These are phyloP conservation scores for Colletotrichum cordylinicola DNA, from an alignment of 2,329 filamentous ascomycete species.

Conservation along the genomic window DNA sequence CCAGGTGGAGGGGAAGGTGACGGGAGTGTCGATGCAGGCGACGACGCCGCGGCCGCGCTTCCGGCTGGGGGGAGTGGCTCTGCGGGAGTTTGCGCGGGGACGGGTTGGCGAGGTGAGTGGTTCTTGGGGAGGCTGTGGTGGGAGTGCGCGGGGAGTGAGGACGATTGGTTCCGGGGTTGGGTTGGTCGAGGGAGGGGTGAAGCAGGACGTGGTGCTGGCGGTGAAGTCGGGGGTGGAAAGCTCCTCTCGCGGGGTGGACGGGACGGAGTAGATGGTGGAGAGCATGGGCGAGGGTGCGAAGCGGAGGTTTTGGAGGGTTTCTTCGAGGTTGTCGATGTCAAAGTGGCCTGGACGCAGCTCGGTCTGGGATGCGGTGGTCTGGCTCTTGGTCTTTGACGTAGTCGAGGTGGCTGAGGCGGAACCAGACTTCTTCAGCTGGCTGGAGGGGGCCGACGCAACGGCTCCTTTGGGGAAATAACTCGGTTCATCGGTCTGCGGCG, in stretches of 20 bases:
- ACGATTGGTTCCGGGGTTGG: constrained; percentile 9
- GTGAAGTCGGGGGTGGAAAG: constrained; percentile 6
- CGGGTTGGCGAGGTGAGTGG: background rate
- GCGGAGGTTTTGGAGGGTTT: constrained; percentile 14
- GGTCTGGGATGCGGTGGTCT: background rate
- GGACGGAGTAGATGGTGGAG: constrained; percentile 16
- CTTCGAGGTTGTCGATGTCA: constrained; percentile 16
- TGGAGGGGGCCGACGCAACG: background rate
- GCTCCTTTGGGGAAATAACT: background rate
- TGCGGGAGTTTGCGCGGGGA: constrained; percentile 12
- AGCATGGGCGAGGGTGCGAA: constrained; percentile 20
- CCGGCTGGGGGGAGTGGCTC: background rate
- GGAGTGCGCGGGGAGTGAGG: background rate
- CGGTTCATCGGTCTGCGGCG: background rate
- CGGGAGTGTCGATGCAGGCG: constrained; percentile 33
- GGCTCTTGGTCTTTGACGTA: background rate
- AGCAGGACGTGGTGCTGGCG: constrained; percentile 7
- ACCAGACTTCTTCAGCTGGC: background rate
- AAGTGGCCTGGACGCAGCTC: background rate
- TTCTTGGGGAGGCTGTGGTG: background rate
- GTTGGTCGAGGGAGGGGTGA: constrained; percentile 17
- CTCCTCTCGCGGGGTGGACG: constrained; percentile 11
- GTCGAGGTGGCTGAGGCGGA: background rate
- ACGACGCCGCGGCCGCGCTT: constrained; percentile 16
- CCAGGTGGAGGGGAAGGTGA: constrained; percentile 39